Evolutionary conservation across 495 filamentous ascomycete species (phyloP).

Genomic region (Neurospora terricola): DNA sequence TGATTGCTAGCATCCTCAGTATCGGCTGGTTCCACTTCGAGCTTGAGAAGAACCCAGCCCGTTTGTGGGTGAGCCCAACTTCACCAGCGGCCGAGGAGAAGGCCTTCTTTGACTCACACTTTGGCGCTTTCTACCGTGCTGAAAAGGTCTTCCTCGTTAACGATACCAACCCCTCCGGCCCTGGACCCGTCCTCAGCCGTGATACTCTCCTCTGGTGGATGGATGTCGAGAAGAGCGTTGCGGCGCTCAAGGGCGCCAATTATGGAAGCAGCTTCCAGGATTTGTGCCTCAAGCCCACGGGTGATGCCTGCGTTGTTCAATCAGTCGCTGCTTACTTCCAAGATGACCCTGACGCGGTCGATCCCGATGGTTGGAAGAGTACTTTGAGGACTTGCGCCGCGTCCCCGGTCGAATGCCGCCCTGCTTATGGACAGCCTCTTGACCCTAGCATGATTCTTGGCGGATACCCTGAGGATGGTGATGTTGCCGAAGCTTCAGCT

Average conservation of each 20-base stretch:
- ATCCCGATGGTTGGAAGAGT: conserved; percentile 56
- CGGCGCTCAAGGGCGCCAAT: conserved; percentile 53
- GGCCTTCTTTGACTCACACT: conserved; percentile 85
- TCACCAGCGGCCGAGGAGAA: conserved; percentile 90
- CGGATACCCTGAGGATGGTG: conserved; percentile 55
- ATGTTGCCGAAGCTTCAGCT: conserved; percentile 65
- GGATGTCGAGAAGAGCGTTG: conserved; percentile 69
- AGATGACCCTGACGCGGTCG: conserved; percentile 46
- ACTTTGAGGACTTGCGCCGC: conserved; percentile 60
- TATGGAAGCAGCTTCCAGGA: conserved; percentile 61
- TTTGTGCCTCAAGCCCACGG: conserved; percentile 89
- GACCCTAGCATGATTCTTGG: conserved; percentile 78
- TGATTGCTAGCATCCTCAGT: conserved; percentile 67
- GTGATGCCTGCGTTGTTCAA: conserved; percentile 84
- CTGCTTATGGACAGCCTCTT: conserved; percentile 77
- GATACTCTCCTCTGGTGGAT: conserved; percentile 92
- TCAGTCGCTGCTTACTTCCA: conserved; percentile 82
- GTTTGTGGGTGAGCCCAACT: conserved; percentile 89
- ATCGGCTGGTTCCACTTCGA: conserved; percentile 78
- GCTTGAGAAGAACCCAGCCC: conserved; percentile 80
- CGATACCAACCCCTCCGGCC: conserved; percentile 53
- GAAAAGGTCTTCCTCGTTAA: conserved; percentile 93
- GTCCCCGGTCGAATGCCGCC: conserved; percentile 73
- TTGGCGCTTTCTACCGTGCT: conserved; percentile 90
- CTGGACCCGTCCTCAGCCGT: conserved; percentile 72